These are phyloP conservation scores for Grosmannia clavigera DNA, from an alignment of 2,329 filamentous ascomycete genomes.

Conservation along the genomic window DNA sequence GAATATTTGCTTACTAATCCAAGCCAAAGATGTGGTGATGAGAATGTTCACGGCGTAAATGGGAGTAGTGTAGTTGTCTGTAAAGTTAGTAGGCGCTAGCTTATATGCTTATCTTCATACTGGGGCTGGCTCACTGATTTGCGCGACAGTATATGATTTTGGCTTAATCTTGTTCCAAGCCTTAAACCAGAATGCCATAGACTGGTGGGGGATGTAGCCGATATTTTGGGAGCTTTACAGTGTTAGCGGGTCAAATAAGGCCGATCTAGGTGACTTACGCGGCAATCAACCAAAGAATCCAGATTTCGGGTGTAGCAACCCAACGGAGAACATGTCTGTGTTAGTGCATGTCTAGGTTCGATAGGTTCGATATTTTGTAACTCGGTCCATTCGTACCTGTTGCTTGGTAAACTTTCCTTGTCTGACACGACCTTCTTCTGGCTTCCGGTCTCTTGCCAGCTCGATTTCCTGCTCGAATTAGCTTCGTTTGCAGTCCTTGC, in stretches of 20 bases:
- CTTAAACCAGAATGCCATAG: conserved; percentile 11
- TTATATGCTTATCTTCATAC: no score
- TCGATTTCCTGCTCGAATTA: conserved; percentile 1
- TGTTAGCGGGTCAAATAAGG: background rate
- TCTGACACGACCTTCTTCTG: conserved; percentile 8
- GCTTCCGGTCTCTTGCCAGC: conserved; percentile 9
- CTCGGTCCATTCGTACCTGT: background rate
- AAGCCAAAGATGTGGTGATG: conserved; percentile 2
- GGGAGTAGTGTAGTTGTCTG: conserved; percentile 10
- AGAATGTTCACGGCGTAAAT: conserved; percentile 7
- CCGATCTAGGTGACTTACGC: background rate
- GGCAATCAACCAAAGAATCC: conserved; percentile 9
- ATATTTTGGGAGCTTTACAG: background rate
- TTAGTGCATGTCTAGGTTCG: no score
- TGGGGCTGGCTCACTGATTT: conserved; percentile 3
- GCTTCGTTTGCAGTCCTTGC: background rate
- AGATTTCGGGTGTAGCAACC: conserved; percentile 3
- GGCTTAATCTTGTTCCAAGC: conserved; percentile 9
- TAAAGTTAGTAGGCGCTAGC: background rate
- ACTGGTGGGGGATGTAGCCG: background rate
- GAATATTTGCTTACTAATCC: background rate
- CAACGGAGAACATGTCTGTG: conserved; percentile 2
- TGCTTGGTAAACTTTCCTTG: conserved; percentile 6
- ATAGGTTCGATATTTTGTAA: no score
- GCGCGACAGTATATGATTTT: conserved; percentile 5